These are phyloP conservation scores for Neonectria ditissima DNA, from an alignment of 2,329 filamentous ascomycete genomes.

Conservation along the genomic window DNA sequence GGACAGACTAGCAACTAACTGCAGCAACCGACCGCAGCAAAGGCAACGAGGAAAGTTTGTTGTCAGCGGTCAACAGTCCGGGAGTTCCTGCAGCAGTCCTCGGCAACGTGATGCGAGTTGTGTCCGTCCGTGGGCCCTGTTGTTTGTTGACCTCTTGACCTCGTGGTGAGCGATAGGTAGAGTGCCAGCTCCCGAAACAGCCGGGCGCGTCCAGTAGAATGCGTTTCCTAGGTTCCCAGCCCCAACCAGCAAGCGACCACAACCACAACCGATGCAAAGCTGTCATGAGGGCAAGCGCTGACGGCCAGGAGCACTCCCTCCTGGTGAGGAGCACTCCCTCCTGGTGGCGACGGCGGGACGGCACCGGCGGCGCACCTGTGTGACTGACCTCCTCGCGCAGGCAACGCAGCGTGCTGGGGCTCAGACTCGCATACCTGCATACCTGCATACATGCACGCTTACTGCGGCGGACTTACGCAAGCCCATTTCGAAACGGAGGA, in stretches of 20 bases:
- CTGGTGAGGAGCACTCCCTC: no score
- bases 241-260: background rate
- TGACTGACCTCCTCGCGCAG: background rate
- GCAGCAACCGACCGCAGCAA: slow-evolving; percentile 20
- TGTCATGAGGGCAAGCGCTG: background rate
- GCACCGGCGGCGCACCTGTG: background rate
- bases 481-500: slow-evolving; percentile 26
- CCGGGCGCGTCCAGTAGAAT: slow-evolving; percentile 29
- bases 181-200: slow-evolving; percentile 38
- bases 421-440: slow-evolving; percentile 21
- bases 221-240: background rate
- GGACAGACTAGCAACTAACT: slow-evolving; percentile 11
- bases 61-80: slow-evolving; percentile 16
- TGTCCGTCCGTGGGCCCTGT: slow-evolving; percentile 8
- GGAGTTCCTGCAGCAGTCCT: slow-evolving; percentile 10
- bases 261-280: background rate
- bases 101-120: slow-evolving; percentile 6
- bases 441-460: background rate
- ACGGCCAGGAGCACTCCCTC: slow-evolving; percentile 4
- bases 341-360: slow-evolving; percentile 8
- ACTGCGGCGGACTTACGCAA: no score
- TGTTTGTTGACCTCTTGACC: slow-evolving; percentile 3
- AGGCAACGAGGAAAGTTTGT: slow-evolving; percentile 22
- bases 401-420: slow-evolving; percentile 17
- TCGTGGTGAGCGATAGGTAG: slow-evolving; percentile 31